Percentiles rank a stretch among this genome's conserved stretches.
These are phyloP conservation scores for Cupressus sempervirens DNA, from an alignment of 75 land plant species.

Conservation along the genomic window DNA sequence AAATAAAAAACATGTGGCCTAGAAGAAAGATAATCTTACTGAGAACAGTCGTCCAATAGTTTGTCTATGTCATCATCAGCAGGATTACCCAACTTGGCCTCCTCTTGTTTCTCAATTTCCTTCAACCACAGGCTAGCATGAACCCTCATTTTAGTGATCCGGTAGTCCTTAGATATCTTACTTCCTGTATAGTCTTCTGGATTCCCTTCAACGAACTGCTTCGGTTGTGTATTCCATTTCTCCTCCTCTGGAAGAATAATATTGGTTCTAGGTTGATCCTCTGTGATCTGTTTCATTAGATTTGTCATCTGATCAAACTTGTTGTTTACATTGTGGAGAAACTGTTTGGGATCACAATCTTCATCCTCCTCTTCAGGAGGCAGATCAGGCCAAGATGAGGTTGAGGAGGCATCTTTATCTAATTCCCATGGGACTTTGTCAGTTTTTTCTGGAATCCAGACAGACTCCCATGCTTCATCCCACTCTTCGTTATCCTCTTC, in stretches of 20 bases:
- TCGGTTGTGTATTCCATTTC: neutral
- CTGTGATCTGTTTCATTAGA: neutral
- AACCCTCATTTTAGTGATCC: constrained; percentile 59
- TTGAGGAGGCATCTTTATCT: constrained; percentile 25
- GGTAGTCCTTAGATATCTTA: constrained; percentile 43
- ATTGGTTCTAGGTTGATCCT: neutral
- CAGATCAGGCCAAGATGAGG: constrained; percentile 4
- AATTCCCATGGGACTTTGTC: constrained; percentile 50
- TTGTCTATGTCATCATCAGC: constrained; percentile 49
- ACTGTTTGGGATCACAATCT: constrained; percentile 33
- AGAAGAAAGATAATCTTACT: constrained; percentile 28
- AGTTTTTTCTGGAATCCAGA: constrained; percentile 64
- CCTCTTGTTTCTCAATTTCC: constrained; percentile 73
- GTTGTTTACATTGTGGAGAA: constrained; percentile 58
- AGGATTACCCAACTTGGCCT: constrained; percentile 20
- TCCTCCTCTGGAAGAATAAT: neutral
- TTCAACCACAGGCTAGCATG: constrained; percentile 67
- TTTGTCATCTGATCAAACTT: constrained; percentile 40
- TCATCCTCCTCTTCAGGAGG: constrained; percentile 35
- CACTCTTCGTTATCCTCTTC: constrained; percentile 41
- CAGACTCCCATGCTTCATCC: constrained; percentile 72
- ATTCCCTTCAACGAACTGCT: neutral
- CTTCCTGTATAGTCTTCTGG: neutral
- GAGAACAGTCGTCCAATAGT: constrained; percentile 55
- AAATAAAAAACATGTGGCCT: neutral